These are phyloP conservation scores for Grammothele lineata DNA, from an alignment of 768 basidiomycete genomes.

Conservation along the genomic window DNA sequence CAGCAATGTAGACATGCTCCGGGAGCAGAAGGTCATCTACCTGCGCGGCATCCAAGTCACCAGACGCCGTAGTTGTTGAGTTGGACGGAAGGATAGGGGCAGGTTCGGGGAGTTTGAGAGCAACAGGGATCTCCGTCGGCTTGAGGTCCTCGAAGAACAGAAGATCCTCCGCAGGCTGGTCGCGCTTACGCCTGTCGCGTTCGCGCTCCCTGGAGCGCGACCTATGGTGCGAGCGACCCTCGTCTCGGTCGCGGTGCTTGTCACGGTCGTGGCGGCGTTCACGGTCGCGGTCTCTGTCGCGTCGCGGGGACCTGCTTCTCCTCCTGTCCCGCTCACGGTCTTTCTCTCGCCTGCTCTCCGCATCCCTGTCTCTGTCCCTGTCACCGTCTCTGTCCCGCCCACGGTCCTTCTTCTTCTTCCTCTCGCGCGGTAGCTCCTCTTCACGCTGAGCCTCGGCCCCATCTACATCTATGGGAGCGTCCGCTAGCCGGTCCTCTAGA, in stretches of 20 bases:
- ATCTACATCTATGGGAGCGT: too few species aligned
- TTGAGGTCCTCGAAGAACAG: constrained; percentile 50
- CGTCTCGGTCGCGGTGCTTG: background rate
- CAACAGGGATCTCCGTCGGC: constrained; percentile 33
- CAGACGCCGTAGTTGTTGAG: too few species aligned
- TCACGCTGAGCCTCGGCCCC: background rate
- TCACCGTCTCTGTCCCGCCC: constrained; percentile 1
- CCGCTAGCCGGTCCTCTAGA: too few species aligned
- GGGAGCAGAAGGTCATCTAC: constrained; percentile 49
- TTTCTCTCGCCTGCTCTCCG: background rate
- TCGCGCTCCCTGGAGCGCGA: constrained; percentile 8
- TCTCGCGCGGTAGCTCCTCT: background rate
- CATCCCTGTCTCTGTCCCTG: background rate
- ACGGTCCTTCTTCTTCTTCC: background rate
- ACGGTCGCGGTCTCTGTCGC: constrained; percentile 2
- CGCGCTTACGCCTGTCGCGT: constrained; percentile 1
- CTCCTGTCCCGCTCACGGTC: constrained; percentile 1
- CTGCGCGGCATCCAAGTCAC: too few species aligned
- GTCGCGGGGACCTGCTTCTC: constrained; percentile 5
- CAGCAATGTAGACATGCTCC: constrained; percentile 56
- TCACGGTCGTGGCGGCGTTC: too few species aligned
- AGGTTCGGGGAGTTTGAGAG: constrained; percentile 17
- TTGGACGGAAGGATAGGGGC: too few species aligned
- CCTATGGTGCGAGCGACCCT: constrained; percentile 3
- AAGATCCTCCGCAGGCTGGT: background rate